phyloP scores from a whole-genome alignment of 2,329 filamentous ascomycete species.

The Exophiala calicioides region DNA sequence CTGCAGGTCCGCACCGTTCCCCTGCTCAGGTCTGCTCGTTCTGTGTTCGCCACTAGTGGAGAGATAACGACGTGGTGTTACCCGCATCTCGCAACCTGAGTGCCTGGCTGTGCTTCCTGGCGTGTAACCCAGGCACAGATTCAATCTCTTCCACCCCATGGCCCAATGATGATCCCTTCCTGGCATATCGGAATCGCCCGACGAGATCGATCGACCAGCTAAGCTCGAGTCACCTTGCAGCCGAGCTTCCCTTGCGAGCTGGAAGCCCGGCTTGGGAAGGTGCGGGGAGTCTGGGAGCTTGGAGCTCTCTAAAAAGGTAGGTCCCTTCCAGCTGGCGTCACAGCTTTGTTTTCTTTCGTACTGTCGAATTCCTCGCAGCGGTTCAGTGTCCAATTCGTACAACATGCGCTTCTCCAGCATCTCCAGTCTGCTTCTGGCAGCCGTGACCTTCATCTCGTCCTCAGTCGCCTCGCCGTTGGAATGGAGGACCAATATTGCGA shows the following conservation, averaged over 20 bases:
- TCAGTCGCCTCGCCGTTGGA: conserved; percentile 7
- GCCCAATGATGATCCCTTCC: too few species aligned
- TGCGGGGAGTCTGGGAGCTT: conserved; percentile 1
- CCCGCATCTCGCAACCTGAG: too few species aligned
- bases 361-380: neutral
- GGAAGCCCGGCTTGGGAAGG: too few species aligned
- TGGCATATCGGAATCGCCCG: too few species aligned
- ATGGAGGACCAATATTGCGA: conserved; percentile 1
- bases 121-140: conserved; percentile 1
- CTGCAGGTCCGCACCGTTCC: conserved; percentile 11
- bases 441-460: neutral
- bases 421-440: conserved; percentile 8
- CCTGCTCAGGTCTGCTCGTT: neutral
- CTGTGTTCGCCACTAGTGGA: neutral
- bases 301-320: conserved; percentile 13
- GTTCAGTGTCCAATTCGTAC: neutral
- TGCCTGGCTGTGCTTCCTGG: too few species aligned
- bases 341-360: conserved; percentile 6
- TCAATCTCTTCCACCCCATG: too few species aligned
- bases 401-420: conserved; percentile 8
- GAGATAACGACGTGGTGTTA: conserved; percentile 9
- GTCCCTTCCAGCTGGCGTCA: neutral
- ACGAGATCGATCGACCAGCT: too few species aligned
- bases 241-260: too few species aligned
- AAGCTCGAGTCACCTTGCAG: too few species aligned